Base-by-base conservation (phyloP, 108 stramenopile genomes). In the Fragilariopsis cylindrus region DNA sequence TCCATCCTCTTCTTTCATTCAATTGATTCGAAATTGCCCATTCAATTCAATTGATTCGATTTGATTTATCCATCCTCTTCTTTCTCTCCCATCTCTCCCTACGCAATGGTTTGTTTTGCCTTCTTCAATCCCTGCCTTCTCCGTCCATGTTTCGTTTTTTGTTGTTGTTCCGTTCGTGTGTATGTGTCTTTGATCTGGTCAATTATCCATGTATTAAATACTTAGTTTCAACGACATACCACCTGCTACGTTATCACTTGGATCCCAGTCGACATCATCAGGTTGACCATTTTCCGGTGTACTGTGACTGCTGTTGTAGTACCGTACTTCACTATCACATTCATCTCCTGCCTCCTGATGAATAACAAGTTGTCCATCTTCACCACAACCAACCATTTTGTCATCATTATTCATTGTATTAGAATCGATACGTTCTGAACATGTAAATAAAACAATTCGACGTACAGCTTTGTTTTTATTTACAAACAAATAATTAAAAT, bases 401-500 rank as follows among this genome's bases (percentile, higher is more conserved):
- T 19, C 46, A 7, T 40, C 6, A n/a, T 15, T 44, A n/a, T n/a
- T n/a, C 47, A 70, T 60, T 30, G 76, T 70, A 50, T 70, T 55
- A 8, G 82, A 76, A 54, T 76, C 80, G 39, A 94, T 91, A 19
- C 76, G 84, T 73, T 92, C 88, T 6, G 90, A 89, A 78, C 97
- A 97, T 42, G 92, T 85, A 56, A 97, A 94, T 57, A 96, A 86
- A 11, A 96, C 77, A 55, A 97, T 91, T 57, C 97, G 81, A 79
- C 95, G 93, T 72, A 91, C 76, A 39, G 78, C 72, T 47, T 94
- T 93, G 52, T 53, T 53, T 3, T 53, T 53, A 79, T 95, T 97
- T 8, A 95, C 94, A 79, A 98, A 96, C 84, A 98, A 95, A 63
- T 91, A 96, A 71, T 98, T 94, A 82, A 98, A 96, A 46, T 86